Evolutionary conservation across 2,329 filamentous ascomycete genomes (phyloP), one percentile per base, ranked within the genome.

Genomic region (Endothia cerciana): DNA sequence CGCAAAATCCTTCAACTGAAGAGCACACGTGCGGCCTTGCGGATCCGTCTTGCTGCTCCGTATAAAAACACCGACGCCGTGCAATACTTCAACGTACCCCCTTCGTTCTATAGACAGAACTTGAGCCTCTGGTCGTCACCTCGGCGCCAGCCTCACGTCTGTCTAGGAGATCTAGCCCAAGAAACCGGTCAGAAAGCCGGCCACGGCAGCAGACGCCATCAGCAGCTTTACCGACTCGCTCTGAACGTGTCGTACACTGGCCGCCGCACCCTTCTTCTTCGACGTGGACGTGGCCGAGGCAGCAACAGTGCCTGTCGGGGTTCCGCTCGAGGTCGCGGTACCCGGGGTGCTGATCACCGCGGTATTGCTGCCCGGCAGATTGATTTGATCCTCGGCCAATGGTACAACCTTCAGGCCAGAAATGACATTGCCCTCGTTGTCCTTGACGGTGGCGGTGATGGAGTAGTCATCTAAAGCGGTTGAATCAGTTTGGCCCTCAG

Each of bases 341-440:
- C 60, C 69, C 62, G 74, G 73, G 19, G 72, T 40, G 25, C 57
- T 40, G 56, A 41, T 28, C 4, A 15, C 15, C 15, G 45, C 22
- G 15, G 60, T 73, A 74, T 82, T 83, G 71, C 75, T 79, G 71
- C 82, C 82, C 15, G 78, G 75, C 69, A 75, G 74, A 77, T 85
- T 85, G 71, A 77, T 76, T 64, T 79, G 75, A 65, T 82, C 76
- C 47, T 80, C 75, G n/a, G 71, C 68, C 1, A 85, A 76, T 28
- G 79, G 79, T 67, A 79, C 77, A 60, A 87, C 82, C 66, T 81
- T 80, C 58, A 87, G 80, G 72, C 75, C 74, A 53, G 74, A 77
- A 64, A 87, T 70, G 65, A 93, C 86, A 43, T 82, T 83, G 70
- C 92, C 85, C 71, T 87, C 83, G 60, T 83, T 81, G 72, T 97